A percentile compares a stretch with the other conserved stretches of the same genome.
Conservation (phyloP, 495 filamentous ascomycete species). For the Penicillium coprophilum region DNA sequence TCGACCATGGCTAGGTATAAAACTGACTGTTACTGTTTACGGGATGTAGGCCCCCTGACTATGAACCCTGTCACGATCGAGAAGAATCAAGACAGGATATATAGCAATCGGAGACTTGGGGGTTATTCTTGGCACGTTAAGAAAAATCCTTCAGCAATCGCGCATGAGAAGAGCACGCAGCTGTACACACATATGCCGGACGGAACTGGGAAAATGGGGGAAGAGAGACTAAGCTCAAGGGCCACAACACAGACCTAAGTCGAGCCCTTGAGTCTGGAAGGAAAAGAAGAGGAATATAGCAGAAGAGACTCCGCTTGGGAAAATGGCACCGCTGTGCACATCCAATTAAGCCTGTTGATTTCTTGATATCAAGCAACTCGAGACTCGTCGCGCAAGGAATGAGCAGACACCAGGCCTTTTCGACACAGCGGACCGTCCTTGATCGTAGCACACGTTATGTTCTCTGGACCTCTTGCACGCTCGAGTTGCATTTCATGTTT, state of each 20-base stretch:
- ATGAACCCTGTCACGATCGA: slow-evolving; percentile 75
- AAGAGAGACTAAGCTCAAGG: slow-evolving; percentile 15
- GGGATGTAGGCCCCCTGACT: slow-evolving; percentile 74
- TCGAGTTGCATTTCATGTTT: slow-evolving; percentile 33
- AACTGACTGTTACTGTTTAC: slow-evolving; percentile 24
- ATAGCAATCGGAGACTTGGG: slow-evolving; percentile 72
- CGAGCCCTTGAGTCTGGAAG: slow-evolving; percentile 7
- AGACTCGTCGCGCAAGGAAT: slow-evolving; percentile 30
- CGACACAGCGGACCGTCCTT: slow-evolving; percentile 32
- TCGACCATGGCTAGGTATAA: background rate
- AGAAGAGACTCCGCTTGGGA: slow-evolving; percentile 16
- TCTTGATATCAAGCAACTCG: slow-evolving; percentile 34
- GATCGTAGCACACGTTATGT: slow-evolving; percentile 43
- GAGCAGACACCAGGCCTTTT: slow-evolving; percentile 37
- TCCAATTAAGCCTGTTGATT: slow-evolving; percentile 41
- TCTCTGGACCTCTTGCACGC: slow-evolving; percentile 42
- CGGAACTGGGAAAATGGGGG: slow-evolving; percentile 16
- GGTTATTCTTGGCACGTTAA: slow-evolving; percentile 83
- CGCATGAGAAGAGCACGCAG: slow-evolving; percentile 72
- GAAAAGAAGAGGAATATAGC: slow-evolving; percentile 10
- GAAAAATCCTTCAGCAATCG: slow-evolving; percentile 92
- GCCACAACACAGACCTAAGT: slow-evolving; percentile 4
- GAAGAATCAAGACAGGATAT: slow-evolving; percentile 72
- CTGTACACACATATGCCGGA: slow-evolving; percentile 99
- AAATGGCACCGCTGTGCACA: slow-evolving; percentile 29